These are phyloP conservation scores for Eimeria maxima DNA, from an alignment of 169 alveolate genomes.

Conservation along the genomic window DNA sequence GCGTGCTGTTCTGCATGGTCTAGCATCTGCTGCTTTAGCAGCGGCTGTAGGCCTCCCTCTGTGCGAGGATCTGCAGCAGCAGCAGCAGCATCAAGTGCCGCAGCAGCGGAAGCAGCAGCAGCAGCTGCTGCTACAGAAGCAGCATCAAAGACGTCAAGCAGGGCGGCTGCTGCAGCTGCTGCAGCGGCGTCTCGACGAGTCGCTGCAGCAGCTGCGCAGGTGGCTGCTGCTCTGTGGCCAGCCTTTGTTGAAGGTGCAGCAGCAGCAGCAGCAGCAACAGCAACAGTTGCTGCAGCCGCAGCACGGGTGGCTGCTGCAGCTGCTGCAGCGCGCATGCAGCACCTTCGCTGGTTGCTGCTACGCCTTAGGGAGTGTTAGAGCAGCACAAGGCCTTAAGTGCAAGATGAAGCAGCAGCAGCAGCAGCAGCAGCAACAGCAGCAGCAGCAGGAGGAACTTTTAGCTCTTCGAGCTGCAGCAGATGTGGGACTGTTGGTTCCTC, in stretches of 20 bases:
- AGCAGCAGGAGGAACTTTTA: slow-evolving; percentile 28
- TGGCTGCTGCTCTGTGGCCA: slow-evolving; percentile 27
- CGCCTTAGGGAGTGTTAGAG: slow-evolving; percentile 37
- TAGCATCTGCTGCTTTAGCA: slow-evolving; percentile 44
- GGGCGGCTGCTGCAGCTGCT: slow-evolving; percentile 31
- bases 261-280: slow-evolving; percentile 15
- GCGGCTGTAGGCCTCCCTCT: slow-evolving; percentile 30
- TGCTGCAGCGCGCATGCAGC: slow-evolving; percentile 18
- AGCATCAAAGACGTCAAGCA: slow-evolving; percentile 18
- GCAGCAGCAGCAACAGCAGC: slow-evolving; percentile 71
- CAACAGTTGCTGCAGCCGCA: slow-evolving; percentile 30
- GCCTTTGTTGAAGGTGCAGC: background rate
- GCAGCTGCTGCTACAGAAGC: background rate
- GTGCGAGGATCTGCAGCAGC: slow-evolving; percentile 49
- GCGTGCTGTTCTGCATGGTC: slow-evolving; percentile 8
- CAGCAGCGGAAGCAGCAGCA: slow-evolving; percentile 9
- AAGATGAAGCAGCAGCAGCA: slow-evolving; percentile 51
- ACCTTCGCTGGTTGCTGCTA: slow-evolving; percentile 73
- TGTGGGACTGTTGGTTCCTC: slow-evolving; percentile 55
- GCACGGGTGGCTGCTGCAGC: slow-evolving; percentile 23
- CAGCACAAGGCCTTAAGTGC: background rate
- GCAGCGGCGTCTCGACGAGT: slow-evolving; percentile 1
- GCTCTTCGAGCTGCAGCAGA: slow-evolving; percentile 31
- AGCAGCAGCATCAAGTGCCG: slow-evolving; percentile 65
- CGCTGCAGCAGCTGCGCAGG: background rate